Evolutionary conservation across 1,284 basidiomycete genomes (phyloP).

Genomic region (Trichosporon sp.): DNA sequence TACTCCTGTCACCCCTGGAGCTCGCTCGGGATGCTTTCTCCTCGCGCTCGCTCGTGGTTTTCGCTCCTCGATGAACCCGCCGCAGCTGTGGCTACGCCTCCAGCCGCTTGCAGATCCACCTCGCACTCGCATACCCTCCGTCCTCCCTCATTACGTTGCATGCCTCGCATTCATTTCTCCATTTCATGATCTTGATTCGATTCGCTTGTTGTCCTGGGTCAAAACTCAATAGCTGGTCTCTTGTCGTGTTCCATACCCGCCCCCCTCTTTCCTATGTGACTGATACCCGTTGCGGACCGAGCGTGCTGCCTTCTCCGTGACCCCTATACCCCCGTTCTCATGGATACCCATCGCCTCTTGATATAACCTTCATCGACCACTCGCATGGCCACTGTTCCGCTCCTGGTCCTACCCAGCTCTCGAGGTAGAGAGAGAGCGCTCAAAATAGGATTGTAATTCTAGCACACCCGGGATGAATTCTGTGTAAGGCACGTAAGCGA

Average conservation of each 20-base stretch:
- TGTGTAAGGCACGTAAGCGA: not conserved
- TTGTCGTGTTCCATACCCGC: conserved; percentile 11
- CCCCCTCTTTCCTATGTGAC: not conserved
- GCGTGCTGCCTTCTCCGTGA: not conserved
- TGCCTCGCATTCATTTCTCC: not conserved
- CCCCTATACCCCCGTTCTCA: too few species aligned
- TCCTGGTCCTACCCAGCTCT: too few species aligned
- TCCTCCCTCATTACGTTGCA: too few species aligned
- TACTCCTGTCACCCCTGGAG: not conserved
- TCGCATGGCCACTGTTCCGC: too few species aligned
- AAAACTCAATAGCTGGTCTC: conserved; percentile 19
- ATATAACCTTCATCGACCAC: not conserved
- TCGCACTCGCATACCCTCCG: too few species aligned
- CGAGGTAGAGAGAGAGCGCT: too few species aligned
- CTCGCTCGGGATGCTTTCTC: not conserved
- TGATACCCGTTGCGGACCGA: conserved; percentile 5
- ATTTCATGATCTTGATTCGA: not conserved
- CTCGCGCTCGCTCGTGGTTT: not conserved
- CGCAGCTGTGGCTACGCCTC: too few species aligned
- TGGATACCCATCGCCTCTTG: not conserved
- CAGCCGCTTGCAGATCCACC: too few species aligned
- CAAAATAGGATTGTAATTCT: not conserved
- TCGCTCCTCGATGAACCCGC: not conserved
- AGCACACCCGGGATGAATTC: not conserved
- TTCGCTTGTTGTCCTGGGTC: not conserved